These are phyloP conservation scores for Alternaria sp. DNA, from an alignment of 2,329 filamentous ascomycete genomes.

Conservation along the genomic window DNA sequence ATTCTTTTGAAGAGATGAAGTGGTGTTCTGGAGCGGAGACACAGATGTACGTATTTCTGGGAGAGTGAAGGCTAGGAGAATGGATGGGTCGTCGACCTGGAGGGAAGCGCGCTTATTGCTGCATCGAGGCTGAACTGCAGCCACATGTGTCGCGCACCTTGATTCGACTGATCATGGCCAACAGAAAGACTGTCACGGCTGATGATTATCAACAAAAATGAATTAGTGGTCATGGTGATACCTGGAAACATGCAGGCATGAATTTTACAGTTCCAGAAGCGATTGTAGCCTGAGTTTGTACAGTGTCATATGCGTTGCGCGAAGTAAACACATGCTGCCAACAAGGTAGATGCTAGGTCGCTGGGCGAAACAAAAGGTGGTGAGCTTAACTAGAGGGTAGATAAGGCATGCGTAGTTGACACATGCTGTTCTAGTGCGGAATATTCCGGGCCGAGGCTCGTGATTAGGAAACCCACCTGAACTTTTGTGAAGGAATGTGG, in stretches of 20 bases:
- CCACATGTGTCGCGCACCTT: neutral
- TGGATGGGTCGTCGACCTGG: neutral
- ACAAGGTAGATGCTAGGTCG: neutral
- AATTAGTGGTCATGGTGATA: neutral
- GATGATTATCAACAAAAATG: neutral
- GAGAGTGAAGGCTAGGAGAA: neutral
- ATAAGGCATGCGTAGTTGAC: neutral
- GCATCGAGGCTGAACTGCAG: neutral
- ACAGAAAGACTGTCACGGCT: neutral
- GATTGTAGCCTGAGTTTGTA: neutral
- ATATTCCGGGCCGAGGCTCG: slow-evolving; percentile 17
- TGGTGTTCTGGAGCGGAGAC: neutral
- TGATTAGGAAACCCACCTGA: slow-evolving; percentile 5
- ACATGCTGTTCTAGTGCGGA: neutral
- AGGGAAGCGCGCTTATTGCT: neutral
- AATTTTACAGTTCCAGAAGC: no score
- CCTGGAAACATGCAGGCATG: no score
- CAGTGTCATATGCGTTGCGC: neutral
- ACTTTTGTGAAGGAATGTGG: neutral
- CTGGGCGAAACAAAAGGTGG: neutral
- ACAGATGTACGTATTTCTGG: no score
- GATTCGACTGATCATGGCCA: neutral
- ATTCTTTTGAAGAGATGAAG: neutral
- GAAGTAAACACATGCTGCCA: neutral
- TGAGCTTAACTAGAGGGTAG: neutral